Conservation (phyloP, 2,329 filamentous ascomycete species). For the Nemania abortiva region DNA sequence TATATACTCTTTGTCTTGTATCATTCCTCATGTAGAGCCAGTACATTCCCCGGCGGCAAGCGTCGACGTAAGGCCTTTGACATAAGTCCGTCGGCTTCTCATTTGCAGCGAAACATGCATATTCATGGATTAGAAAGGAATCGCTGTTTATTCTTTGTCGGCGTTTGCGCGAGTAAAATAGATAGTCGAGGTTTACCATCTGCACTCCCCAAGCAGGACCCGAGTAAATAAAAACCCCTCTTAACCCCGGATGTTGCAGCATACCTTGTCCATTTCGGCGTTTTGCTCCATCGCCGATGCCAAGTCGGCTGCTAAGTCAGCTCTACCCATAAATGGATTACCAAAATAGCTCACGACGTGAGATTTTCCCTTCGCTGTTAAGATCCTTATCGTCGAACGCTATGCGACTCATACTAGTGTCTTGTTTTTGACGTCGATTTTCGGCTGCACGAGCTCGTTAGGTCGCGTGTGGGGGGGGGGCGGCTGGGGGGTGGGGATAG, state of each 20-base stretch:
- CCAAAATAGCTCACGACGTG: no score
- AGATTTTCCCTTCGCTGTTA: no score
- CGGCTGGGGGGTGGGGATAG: no score
- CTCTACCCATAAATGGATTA: neutral
- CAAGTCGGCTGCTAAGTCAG: conserved; percentile 3
- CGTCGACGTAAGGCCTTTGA: neutral
- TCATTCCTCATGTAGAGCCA: neutral
- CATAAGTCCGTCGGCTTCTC: neutral
- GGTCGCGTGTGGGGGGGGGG: no score
- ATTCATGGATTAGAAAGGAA: neutral
- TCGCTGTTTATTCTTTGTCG: neutral
- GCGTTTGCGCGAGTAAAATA: neutral
- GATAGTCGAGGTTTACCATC: neutral
- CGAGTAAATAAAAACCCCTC: neutral
- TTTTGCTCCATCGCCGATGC: conserved; percentile 27
- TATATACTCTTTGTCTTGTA: conserved; percentile 19
- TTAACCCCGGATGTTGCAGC: conserved; percentile 18
- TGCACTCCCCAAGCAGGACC: neutral
- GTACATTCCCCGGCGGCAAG: neutral
- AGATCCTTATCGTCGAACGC: no score
- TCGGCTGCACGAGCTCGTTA: no score
- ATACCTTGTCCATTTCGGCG: conserved; percentile 17
- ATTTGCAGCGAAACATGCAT: neutral
- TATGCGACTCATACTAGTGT: no score
- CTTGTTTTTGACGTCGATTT: no score